Evolutionary conservation across 768 basidiomycete genomes (phyloP).

Genomic region (Auricularia cornea): DNA sequence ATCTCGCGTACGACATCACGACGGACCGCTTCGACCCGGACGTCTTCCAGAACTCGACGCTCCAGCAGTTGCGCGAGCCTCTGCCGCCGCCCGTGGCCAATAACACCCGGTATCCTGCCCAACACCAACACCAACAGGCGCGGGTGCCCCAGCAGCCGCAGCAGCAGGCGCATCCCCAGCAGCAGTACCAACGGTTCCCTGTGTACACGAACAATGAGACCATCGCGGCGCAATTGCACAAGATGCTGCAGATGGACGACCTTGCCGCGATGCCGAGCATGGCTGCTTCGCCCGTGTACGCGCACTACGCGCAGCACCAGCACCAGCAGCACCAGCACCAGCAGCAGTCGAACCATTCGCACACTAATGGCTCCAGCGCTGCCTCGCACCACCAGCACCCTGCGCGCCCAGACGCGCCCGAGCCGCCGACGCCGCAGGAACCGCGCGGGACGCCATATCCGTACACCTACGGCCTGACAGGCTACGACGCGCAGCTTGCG

Average conservation of each 20-base stretch:
- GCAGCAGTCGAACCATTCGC: not conserved
- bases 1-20: not conserved
- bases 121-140: slow-evolving; percentile 19
- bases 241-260: not conserved
- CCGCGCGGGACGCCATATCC: slow-evolving; percentile 72
- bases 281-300: slow-evolving; percentile 22
- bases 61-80: slow-evolving; percentile 9
- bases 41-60: slow-evolving; percentile 37
- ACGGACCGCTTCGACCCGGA: slow-evolving; percentile 38
- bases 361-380: not conserved
- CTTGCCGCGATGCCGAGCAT: not conserved
- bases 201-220: not conserved
- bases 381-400: not conserved
- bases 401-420: slow-evolving; percentile 58
- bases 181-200: slow-evolving; percentile 4
- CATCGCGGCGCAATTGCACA: not conserved
- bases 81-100: too few species aligned
- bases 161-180: slow-evolving; percentile 15
- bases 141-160: slow-evolving; percentile 19
- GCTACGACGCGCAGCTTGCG: not conserved
- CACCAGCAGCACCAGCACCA: not conserved
- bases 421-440: slow-evolving; percentile 68
- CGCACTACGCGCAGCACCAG: too few species aligned
- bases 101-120: too few species aligned
- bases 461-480: slow-evolving; percentile 44